Evolutionary conservation across 441 rosid genomes (phyloP).

Genomic region (Aleurites moluccanus): DNA sequence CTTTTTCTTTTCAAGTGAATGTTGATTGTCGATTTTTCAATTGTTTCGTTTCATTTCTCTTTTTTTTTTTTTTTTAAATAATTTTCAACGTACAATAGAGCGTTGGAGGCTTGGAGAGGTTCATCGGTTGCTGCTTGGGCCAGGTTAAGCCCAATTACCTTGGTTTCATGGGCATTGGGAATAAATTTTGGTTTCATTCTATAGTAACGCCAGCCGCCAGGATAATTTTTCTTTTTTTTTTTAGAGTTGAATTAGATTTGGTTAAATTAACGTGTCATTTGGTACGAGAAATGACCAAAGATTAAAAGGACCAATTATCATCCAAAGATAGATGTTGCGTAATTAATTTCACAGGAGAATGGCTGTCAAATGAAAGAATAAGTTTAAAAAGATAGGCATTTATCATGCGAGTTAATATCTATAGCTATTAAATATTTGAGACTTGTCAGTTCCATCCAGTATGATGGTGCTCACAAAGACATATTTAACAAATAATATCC

Average conservation of each 20-base stretch:
- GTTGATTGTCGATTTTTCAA: too few relatives aligned
- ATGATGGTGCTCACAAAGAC: not conserved
- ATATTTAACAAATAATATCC: not conserved
- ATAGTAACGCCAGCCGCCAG: not conserved
- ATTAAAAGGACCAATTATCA: too few relatives aligned
- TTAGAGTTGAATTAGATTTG: too few relatives aligned
- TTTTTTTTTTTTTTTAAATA: too few relatives aligned
- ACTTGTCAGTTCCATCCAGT: not conserved
- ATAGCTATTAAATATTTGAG: not conserved
- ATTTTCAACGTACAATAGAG: not conserved
- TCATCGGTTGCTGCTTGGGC: not conserved
- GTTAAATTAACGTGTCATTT: too few relatives aligned
- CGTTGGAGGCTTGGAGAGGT: too few relatives aligned
- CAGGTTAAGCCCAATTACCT: not conserved
- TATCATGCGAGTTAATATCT: not conserved
- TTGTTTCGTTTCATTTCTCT: too few relatives aligned
- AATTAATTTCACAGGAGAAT: not conserved
- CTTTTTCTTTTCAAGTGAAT: too few relatives aligned
- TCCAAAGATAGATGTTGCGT: too few relatives aligned
- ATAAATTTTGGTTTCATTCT: not conserved
- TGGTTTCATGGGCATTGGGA: accelerated
- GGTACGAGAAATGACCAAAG: too few relatives aligned
- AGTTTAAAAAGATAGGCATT: not conserved
- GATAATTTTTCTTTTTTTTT: not conserved
- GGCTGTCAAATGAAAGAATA: slow-evolving; percentile 4